Conservation (phyloP, 495 filamentous ascomycete genomes). For the Tuber borchii region DNA sequence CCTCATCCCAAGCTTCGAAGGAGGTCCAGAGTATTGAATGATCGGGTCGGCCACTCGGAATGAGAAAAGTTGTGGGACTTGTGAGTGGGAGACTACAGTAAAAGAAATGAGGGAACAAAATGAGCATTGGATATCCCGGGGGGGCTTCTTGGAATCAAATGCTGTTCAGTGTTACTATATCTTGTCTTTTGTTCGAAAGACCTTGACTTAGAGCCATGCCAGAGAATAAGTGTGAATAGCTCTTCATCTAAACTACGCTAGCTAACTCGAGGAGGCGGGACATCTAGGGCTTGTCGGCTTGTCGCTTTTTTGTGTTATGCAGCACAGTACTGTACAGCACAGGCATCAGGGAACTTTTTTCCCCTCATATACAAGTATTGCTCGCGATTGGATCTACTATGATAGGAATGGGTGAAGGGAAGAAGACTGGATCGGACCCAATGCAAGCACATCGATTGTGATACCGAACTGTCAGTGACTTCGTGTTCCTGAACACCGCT, state of each 20-base stretch:
- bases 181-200: background rate
- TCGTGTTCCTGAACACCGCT: background rate
- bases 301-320: background rate
- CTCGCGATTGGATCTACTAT: background rate
- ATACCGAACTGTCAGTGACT: background rate
- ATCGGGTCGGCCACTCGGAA: background rate
- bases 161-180: background rate
- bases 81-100: background rate
- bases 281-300: background rate
- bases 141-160: background rate
- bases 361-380: background rate
- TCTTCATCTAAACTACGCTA: background rate
- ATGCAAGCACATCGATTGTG: background rate
- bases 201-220: background rate
- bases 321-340: background rate
- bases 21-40: background rate
- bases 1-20: background rate
- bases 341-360: background rate
- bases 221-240: background rate
- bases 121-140: background rate
- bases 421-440: background rate
- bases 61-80: background rate
- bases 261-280: background rate
- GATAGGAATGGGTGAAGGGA: background rate
- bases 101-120: background rate